phyloP scores from a whole-genome alignment of 129 eudicot species.

The Apium graveolens region DNA sequence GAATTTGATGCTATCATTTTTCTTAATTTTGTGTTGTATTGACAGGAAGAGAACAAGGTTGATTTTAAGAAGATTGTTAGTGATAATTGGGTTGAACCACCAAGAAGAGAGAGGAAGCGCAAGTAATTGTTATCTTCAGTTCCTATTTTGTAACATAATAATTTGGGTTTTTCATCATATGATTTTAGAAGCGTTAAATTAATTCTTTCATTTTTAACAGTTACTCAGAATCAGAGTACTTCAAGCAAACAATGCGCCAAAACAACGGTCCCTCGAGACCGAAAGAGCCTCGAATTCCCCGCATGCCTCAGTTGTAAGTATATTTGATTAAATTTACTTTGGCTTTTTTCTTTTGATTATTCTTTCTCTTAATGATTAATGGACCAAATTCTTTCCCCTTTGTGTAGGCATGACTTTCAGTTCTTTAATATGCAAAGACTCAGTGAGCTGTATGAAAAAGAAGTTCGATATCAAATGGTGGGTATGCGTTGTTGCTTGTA shows the following conservation, averaged over 20 bases:
- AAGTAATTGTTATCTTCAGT: slow-evolving; percentile 37
- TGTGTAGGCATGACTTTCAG: slow-evolving; percentile 90
- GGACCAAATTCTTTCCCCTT: neutral
- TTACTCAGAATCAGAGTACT: slow-evolving; percentile 97
- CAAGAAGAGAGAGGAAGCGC: slow-evolving; percentile 95
- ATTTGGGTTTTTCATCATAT: neutral
- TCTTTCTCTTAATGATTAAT: neutral
- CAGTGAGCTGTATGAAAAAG: slow-evolving; percentile 90
- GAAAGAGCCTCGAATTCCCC: slow-evolving; percentile 97
- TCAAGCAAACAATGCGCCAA: slow-evolving; percentile 99
- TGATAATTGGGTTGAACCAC: slow-evolving; percentile 96
- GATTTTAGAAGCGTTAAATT: neutral
- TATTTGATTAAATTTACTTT: neutral
- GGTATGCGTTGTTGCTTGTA: slow-evolving; percentile 16
- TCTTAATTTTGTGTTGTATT: neutral
- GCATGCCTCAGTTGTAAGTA: slow-evolving; percentile 96
- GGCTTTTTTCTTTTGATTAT: neutral
- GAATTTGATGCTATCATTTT: neutral
- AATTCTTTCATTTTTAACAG: slow-evolving; percentile 24
- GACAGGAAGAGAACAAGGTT: slow-evolving; percentile 75
- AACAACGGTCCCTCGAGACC: slow-evolving; percentile 83
- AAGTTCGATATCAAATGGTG: slow-evolving; percentile 98
- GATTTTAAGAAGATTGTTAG: slow-evolving; percentile 95
- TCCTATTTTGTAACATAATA: neutral
- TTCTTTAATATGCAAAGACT: slow-evolving; percentile 97